A percentile compares a stretch with the other conserved stretches of the same genome.
Evolutionary conservation across 1,284 basidiomycete species (phyloP).

Genomic region (Ustanciosporium gigantosporum): DNA sequence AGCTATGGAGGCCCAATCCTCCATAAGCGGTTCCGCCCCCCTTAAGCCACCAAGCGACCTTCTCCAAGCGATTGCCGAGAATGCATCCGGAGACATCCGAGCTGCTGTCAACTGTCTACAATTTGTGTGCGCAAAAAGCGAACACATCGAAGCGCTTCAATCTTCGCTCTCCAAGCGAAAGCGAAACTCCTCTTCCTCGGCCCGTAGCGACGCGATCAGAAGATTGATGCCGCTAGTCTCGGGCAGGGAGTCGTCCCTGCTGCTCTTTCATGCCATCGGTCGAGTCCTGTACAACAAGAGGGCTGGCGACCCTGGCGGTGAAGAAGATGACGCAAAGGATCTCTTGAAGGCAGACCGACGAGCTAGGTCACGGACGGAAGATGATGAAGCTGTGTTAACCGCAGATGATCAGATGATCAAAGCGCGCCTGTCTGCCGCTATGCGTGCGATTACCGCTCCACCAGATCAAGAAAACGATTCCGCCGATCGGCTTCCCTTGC

Average conservation of each 20-base stretch:
- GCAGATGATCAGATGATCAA: neutral
- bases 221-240: conserved; percentile 14
- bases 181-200: neutral
- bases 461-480: neutral
- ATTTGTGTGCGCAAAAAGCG: conserved; percentile 66
- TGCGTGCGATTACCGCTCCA: conserved; percentile 2
- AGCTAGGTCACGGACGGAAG: neutral
- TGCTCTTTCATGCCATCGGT: conserved; percentile 88
- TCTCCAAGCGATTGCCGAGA: conserved; percentile 68
- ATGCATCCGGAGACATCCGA: conserved; percentile 85
- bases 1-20: conserved; percentile 2
- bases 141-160: conserved; percentile 1
- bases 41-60: conserved; percentile 7
- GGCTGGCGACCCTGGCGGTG: conserved; percentile 62
- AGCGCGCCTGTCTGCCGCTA: conserved; percentile 2
- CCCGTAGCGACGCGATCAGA: conserved; percentile 1
- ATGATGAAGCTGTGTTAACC: conserved; percentile 1
- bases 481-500: conserved; percentile 59
- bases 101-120: conserved; percentile 90
- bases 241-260: conserved; percentile 77
- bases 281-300: conserved; percentile 95
- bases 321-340: conserved; percentile 16
- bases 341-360: neutral
- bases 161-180: neutral
- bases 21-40: neutral